Base-by-base conservation (phyloP, 2,329 filamentous ascomycete species). In the Beauveria sp. region DNA sequence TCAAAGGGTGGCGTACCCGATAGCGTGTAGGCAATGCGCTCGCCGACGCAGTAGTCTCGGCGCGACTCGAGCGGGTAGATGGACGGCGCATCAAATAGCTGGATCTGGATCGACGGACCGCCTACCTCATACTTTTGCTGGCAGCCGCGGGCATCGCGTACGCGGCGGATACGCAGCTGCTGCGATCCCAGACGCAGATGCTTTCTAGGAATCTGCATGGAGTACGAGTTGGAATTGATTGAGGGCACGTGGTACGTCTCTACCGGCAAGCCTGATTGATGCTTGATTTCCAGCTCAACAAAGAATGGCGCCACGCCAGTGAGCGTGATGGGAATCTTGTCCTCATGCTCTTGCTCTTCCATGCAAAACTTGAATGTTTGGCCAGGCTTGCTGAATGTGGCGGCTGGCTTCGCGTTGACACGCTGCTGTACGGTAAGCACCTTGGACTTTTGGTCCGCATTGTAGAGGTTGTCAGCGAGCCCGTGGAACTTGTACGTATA, bases 351-450 rank as follows among this genome's bases (percentile, higher is more conserved):
- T 55, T 89, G 84, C 68, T 96, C 91, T 53, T 92, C 87, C 72
- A 92, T 88, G 76, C 94, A 99, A 75, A 93, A 96, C 71, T 94
- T 96, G 79, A 97, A 97, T 0, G 91, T 92, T 73, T 94, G 94
- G 18, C 92, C 92, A 3, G 92, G 91, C 66, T 90, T 90, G 62
- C 83, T 81, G 70, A 99, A 99, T 5, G 83, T 80, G 4, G 92
- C 94, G 2, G 87, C 85, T 1, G 94, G 94, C 62, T 89, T 89
- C 16, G 91, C 82, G 69, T 96, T 89, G 55, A 99, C 91, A 26
- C 82, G 88, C 73, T 99, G 94, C 66, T 89, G 85, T 37, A 99
- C 79, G 14, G 84, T 79, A 40, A 97, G 72, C 5, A 88, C 84
- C 22, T 80, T 78, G 68, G 88, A 87, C 65, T 84, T 84, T 63